phyloP scores from a whole-genome alignment of 2,329 filamentous ascomycete genomes.

The Talaromyces pinophilus region DNA sequence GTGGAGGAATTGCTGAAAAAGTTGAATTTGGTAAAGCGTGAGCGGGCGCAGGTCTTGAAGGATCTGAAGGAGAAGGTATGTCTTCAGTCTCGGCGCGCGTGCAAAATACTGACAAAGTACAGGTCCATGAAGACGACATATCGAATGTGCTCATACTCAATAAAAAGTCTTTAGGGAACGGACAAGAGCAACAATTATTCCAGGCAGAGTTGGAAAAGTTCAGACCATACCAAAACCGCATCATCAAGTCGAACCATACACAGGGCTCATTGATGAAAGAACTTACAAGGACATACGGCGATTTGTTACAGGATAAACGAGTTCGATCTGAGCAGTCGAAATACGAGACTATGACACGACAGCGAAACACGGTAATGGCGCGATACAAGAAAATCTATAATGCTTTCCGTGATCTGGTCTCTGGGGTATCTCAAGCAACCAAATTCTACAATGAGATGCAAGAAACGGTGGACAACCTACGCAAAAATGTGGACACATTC shows the following conservation, averaged over 20 bases:
- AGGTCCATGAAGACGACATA: conserved; percentile 96
- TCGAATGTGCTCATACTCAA: conserved; percentile 96
- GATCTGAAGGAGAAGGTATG: conserved; percentile 95
- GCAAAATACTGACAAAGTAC: not conserved
- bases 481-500: conserved; percentile 96
- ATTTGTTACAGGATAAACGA: conserved; percentile 87
- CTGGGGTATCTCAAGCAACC: conserved; percentile 83
- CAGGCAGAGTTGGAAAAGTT: conserved; percentile 98
- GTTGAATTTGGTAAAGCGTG: conserved; percentile 86
- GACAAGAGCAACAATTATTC: conserved; percentile 89
- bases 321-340: conserved; percentile 93
- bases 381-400: conserved; percentile 91
- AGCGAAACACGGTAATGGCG: conserved; percentile 75
- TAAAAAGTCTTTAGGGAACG: conserved; percentile 85
- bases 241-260: conserved; percentile 93
- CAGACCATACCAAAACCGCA: conserved; percentile 82
- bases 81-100: not conserved
- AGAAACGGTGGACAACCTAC: conserved; percentile 85
- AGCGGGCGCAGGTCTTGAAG: conserved; percentile 87
- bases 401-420: conserved; percentile 84
- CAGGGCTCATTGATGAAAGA: conserved; percentile 94
- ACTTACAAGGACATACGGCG: conserved; percentile 81
- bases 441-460: conserved; percentile 95
- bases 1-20: conserved; percentile 92
- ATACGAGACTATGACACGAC: conserved; percentile 84